Conservation (phyloP, 805 yeast genomes). For the Hyphopichia homilentoma region DNA sequence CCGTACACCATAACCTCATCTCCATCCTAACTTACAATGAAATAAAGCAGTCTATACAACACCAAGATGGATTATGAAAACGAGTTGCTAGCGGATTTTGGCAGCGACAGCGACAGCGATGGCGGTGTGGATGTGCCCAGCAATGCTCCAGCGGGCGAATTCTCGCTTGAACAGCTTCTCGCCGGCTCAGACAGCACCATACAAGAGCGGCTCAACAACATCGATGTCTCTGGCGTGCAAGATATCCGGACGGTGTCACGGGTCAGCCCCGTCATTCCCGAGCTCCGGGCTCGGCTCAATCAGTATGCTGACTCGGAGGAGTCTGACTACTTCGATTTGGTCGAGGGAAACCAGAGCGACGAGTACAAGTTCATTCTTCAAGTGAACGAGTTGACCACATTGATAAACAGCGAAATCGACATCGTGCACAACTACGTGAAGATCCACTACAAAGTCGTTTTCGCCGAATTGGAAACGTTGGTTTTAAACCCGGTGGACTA, state of each 20-base stretch:
- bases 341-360: slow-evolving; percentile 21
- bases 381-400: slow-evolving; percentile 53
- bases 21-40: not conserved
- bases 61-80: slow-evolving; percentile 43
- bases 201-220: slow-evolving; percentile 12
- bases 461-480: slow-evolving; percentile 67
- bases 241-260: slow-evolving; percentile 19
- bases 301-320: slow-evolving; percentile 18
- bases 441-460: slow-evolving; percentile 53
- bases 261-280: slow-evolving; percentile 21
- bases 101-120: slow-evolving; percentile 20
- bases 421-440: slow-evolving; percentile 47
- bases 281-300: slow-evolving; percentile 15
- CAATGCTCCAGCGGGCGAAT: slow-evolving; percentile 1
- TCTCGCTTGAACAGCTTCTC: not conserved
- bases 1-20: too few species aligned
- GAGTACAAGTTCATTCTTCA: slow-evolving; percentile 50
- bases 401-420: slow-evolving; percentile 52
- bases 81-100: slow-evolving; percentile 41
- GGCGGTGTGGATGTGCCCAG: slow-evolving; percentile 7
- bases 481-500: slow-evolving; percentile 62
- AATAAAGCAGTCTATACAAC: too few species aligned
- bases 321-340: slow-evolving; percentile 27
- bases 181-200: slow-evolving; percentile 7
- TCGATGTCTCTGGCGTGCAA: slow-evolving; percentile 15